Percentiles rank a stretch among this genome's conserved stretches.
These are phyloP conservation scores for Scedosporium boydii DNA, from an alignment of 2,329 filamentous ascomycete species.

Conservation along the genomic window DNA sequence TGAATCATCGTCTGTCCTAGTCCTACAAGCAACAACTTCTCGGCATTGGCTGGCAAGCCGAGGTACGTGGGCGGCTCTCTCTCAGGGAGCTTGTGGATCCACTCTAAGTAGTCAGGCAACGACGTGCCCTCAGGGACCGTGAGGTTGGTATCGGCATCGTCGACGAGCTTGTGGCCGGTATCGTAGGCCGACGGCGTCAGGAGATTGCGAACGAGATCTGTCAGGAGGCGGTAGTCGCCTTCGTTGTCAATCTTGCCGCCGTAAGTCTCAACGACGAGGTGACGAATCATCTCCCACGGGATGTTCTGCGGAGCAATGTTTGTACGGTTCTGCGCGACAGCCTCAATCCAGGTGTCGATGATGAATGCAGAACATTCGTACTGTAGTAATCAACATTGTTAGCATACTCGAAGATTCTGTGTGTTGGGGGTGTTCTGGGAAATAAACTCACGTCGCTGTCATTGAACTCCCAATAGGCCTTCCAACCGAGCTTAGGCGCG, in stretches of 20 bases:
- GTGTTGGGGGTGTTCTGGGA: neutral
- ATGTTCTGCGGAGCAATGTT: constrained; percentile 92
- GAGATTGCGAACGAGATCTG: constrained; percentile 63
- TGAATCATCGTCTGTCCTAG: constrained; percentile 77
- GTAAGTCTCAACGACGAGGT: constrained; percentile 86
- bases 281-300: constrained; percentile 92
- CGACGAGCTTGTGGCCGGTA: constrained; percentile 80
- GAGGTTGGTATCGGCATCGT: constrained; percentile 53
- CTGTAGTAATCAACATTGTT: constrained; percentile 31
- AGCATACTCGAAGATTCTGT: constrained; percentile 7
- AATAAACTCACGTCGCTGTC: constrained; percentile 79
- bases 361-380: constrained; percentile 97
- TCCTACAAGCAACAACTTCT: constrained; percentile 86
- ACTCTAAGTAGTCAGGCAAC: constrained; percentile 76
- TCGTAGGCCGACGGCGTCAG: constrained; percentile 87
- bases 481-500: constrained; percentile 90
- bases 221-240: constrained; percentile 67
- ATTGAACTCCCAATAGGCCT: constrained; percentile 99
- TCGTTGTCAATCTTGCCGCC: constrained; percentile 96
- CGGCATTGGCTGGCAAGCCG: constrained; percentile 86
- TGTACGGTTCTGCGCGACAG: constrained; percentile 70
- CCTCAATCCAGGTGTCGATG: constrained; percentile 89
- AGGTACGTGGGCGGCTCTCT: constrained; percentile 93
- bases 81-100: constrained; percentile 89
- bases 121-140: constrained; percentile 71